Evolutionary conservation across 768 basidiomycete genomes (phyloP), one percentile per base, ranked within the genome.

Genomic region (Hemileccinum impolitum): DNA sequence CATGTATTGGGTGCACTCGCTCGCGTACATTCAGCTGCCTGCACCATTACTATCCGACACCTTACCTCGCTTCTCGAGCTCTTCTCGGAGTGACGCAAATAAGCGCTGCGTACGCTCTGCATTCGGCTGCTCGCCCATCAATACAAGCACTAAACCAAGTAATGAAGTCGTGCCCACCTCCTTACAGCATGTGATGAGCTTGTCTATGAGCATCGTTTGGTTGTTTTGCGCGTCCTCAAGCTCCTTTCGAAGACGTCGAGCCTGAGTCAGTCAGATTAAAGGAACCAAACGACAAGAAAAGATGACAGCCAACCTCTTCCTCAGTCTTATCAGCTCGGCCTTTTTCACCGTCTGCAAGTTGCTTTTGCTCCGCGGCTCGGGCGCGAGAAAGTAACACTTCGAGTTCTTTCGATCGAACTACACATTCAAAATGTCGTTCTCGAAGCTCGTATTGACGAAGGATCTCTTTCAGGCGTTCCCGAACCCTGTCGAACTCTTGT

Each of bases 361-460:
- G 86, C 66, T 86, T 87, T 65, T 91, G 88, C 60, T 93, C 91
- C 10, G 90, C 89, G 21, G 88, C 85, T 65, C 90, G 84, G 37
- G 91, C 91, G 28, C 90, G 82, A 41, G 91, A 90, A 14, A 94
- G 75, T 17, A 94, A 70, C 14, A 94, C 87, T 63, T 94, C 91
- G 19, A 94, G 78, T 67, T 94, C 91, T 69, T 94, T 94, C 37
- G 91, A 93, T 36, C 91, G 87, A 48, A 94, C 85, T 25, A 94
- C 86, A 55, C 89, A 91, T 70, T 93, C 91, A 58, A 93, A 94
- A 73, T 94, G 91, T 63, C 83, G 84, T 72, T 94, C 91, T 51
- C 91, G 85, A 48, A 92, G 81, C 61, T 94, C 87, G 62, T 94
- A 94, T 62, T 92, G 90, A 21, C 84, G 81, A 38, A 94, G 79